Conservation (phyloP, 2,329 filamentous ascomycete species). For the Emericellopsis cladophorae region DNA sequence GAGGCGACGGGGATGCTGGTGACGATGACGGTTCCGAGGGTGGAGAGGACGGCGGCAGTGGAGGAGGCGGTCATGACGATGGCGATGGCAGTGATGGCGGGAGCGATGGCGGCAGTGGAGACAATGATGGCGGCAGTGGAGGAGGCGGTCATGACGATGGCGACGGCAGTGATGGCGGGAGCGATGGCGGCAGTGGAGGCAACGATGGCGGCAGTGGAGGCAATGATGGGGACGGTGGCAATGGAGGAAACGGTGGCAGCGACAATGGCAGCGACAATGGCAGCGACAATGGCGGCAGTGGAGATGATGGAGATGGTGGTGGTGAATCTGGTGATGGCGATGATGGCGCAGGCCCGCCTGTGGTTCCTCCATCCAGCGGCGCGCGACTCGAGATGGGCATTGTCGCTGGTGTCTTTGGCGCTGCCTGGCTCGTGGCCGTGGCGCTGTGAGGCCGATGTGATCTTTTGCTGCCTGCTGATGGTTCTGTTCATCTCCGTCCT, state of each 20-base stretch:
- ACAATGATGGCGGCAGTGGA: conserved; percentile 1
- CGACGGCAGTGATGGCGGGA: background rate
- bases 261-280: background rate
- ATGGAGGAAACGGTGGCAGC: conserved; percentile 1
- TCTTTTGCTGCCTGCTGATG: too few species aligned
- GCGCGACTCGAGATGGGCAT: conserved; percentile 10
- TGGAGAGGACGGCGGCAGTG: background rate
- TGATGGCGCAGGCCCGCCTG: conserved; percentile 3
- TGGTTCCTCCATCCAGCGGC: conserved; percentile 5
- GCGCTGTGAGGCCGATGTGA: conserved; percentile 5
- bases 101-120: background rate
- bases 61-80: conserved; percentile 1
- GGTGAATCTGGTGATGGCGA: background rate
- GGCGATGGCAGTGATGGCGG: conserved; percentile 1
- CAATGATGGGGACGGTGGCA: background rate
- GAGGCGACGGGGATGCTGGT: background rate
- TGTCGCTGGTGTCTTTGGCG: conserved; percentile 10
- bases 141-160: background rate
- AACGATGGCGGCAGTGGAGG: background rate
- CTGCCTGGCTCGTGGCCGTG: conserved; percentile 10
- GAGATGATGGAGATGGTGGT: background rate
- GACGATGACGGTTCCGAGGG: conserved; percentile 1
- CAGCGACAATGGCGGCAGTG: background rate
- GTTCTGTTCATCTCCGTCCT: too few species aligned
- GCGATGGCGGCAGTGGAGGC: background rate